Conservation (phyloP, 345 rosid species). For the Cardamine resedifolia region DNA sequence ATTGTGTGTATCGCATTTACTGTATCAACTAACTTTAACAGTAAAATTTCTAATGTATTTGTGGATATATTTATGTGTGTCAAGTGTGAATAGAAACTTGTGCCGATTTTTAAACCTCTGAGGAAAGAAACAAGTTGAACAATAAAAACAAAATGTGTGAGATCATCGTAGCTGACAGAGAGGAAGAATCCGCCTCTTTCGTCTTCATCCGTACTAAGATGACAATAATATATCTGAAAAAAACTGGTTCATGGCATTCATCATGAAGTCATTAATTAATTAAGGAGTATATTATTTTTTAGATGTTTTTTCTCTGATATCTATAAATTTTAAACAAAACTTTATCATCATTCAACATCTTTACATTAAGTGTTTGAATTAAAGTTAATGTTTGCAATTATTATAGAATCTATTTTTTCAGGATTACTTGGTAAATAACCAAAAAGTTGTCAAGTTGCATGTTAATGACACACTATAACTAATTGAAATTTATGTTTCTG, state of each 20-base stretch:
- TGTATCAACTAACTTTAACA: background rate
- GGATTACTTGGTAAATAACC: background rate
- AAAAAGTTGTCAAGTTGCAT: background rate
- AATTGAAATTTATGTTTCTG: background rate
- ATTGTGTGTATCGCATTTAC: conserved; percentile 11
- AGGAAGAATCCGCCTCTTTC: background rate
- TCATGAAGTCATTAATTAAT: background rate
- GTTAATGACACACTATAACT: no score
- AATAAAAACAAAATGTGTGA: conserved; percentile 15
- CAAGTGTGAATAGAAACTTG: conserved; percentile 14
- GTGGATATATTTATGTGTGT: background rate
- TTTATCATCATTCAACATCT: background rate
- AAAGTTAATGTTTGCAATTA: background rate
- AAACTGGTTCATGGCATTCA: background rate
- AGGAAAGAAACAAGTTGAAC: background rate
- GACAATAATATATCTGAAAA: background rate
- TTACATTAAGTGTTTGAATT: background rate
- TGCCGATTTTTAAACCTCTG: background rate
- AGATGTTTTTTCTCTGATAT: background rate
- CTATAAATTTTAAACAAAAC: no score
- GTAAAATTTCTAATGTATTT: background rate
- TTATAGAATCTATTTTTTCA: background rate
- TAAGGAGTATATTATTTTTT: no score
- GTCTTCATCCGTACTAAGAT: background rate
- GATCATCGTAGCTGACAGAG: background rate